Percentiles rank a stretch among this genome's conserved stretches.
These are phyloP conservation scores for Saccharomycopsis sp. DNA, from an alignment of 805 yeast species.

Conservation along the genomic window DNA sequence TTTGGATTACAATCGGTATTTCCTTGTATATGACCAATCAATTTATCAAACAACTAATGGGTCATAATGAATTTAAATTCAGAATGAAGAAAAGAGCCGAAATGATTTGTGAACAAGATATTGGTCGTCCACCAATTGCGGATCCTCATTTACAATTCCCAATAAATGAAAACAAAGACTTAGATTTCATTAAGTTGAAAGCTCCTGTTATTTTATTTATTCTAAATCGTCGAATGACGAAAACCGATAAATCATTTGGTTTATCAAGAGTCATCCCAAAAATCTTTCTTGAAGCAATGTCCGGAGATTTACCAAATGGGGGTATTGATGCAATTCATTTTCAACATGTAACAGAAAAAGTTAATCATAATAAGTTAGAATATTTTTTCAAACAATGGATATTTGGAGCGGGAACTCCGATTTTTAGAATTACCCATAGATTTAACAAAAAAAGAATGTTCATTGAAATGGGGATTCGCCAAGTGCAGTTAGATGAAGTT, in stretches of 20 bases:
- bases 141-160: slow-evolving; percentile 59
- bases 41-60: slow-evolving; percentile 63
- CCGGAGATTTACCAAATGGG: slow-evolving; percentile 79
- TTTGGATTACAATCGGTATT: slow-evolving; percentile 87
- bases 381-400: slow-evolving; percentile 91
- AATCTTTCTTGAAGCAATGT: slow-evolving; percentile 86
- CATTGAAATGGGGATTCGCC: slow-evolving; percentile 89
- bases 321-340: slow-evolving; percentile 74
- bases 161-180: slow-evolving; percentile 31
- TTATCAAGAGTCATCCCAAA: slow-evolving; percentile 86
- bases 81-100: slow-evolving; percentile 57
- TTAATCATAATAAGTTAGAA: slow-evolving; percentile 76
- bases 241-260: slow-evolving; percentile 91
- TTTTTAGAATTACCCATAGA: slow-evolving; percentile 78
- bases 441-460: slow-evolving; percentile 91
- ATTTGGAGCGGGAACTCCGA: slow-evolving; percentile 78
- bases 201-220: slow-evolving; percentile 81
- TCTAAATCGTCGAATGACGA: slow-evolving; percentile 86
- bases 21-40: slow-evolving; percentile 73
- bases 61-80: slow-evolving; percentile 71
- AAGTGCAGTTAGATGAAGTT: slow-evolving; percentile 63
- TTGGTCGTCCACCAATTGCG: slow-evolving; percentile 76
- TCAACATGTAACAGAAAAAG: slow-evolving; percentile 90
- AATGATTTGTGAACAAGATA: slow-evolving; percentile 58
- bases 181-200: slow-evolving; percentile 63